phyloP scores from a whole-genome alignment of 2,329 filamentous ascomycete genomes.

The Cladosporium austrohemisphaericum region DNA sequence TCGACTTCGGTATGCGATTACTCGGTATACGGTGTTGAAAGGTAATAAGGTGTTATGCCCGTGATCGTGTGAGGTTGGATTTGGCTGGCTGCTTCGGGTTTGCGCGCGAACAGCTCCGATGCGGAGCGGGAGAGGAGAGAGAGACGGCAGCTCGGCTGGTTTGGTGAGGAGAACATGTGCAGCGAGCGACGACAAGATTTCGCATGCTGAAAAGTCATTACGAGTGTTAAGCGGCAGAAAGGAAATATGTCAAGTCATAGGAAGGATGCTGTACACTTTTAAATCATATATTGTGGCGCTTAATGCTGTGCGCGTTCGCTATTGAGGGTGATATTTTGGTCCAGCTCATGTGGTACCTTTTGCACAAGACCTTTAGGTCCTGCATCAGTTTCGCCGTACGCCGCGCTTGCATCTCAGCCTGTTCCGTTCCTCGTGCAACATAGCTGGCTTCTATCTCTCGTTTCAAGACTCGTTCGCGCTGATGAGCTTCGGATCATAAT shows the following conservation, averaged over 20 bases:
- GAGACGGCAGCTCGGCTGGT: too few species aligned
- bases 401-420: not conserved
- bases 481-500: too few species aligned
- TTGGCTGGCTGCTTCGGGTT: not conserved
- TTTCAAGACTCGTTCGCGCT: not conserved
- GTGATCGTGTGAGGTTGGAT: slow-evolving; percentile 7
- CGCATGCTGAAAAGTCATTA: too few species aligned
- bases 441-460: not conserved
- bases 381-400: not conserved
- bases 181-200: too few species aligned
- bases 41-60: not conserved
- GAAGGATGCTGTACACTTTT: too few species aligned
- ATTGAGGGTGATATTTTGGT: not conserved
- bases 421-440: not conserved
- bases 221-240: too few species aligned
- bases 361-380: not conserved
- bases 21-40: slow-evolving; percentile 9
- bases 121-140: too few species aligned
- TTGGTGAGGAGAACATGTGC: too few species aligned
- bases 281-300: not conserved
- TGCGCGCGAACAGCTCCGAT: slow-evolving; percentile 7
- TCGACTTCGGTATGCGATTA: slow-evolving; percentile 16
- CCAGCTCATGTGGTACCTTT: not conserved
- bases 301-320: not conserved
- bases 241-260: too few species aligned